Evolutionary conservation across 2,329 filamentous ascomycete genomes (phyloP).

Genomic region (Stachybotrys chartarum): DNA sequence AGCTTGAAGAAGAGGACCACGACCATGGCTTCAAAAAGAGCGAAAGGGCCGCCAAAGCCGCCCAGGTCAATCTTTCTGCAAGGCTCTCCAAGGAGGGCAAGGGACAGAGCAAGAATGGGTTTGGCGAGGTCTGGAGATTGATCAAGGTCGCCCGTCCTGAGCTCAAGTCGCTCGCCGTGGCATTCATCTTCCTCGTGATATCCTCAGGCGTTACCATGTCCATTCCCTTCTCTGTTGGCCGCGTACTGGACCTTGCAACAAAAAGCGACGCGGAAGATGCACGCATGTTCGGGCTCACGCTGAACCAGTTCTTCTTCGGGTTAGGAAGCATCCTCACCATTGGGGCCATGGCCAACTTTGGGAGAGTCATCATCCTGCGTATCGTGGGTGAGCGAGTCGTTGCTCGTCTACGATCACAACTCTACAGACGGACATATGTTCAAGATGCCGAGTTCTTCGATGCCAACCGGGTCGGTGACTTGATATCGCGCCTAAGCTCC

Average conservation of each 20-base stretch:
- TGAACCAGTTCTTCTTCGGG: slow-evolving; percentile 82
- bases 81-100: slow-evolving; percentile 79
- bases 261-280: slow-evolving; percentile 59
- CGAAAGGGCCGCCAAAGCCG: slow-evolving; percentile 78
- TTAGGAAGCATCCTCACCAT: slow-evolving; percentile 70
- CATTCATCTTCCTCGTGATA: slow-evolving; percentile 78
- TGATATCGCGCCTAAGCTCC: slow-evolving; percentile 91
- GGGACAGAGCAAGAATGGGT: slow-evolving; percentile 48
- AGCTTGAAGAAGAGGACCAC: slow-evolving; percentile 23
- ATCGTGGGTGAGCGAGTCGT: slow-evolving; percentile 96
- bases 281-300: slow-evolving; percentile 73
- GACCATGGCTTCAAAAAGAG: slow-evolving; percentile 52
- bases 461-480: slow-evolving; percentile 89
- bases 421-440: slow-evolving; percentile 89
- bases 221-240: slow-evolving; percentile 92
- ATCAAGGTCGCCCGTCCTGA: slow-evolving; percentile 87
- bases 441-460: slow-evolving; percentile 99
- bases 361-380: slow-evolving; percentile 83
- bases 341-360: slow-evolving; percentile 87
- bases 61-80: slow-evolving; percentile 83
- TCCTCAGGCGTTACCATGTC: slow-evolving; percentile 94
- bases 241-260: slow-evolving; percentile 87
- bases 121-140: slow-evolving; percentile 75
- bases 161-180: slow-evolving; percentile 65
- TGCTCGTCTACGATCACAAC: slow-evolving; percentile 75